Evolutionary conservation across 345 rosid genomes (phyloP).

Genomic region (Geranium brycei): DNA sequence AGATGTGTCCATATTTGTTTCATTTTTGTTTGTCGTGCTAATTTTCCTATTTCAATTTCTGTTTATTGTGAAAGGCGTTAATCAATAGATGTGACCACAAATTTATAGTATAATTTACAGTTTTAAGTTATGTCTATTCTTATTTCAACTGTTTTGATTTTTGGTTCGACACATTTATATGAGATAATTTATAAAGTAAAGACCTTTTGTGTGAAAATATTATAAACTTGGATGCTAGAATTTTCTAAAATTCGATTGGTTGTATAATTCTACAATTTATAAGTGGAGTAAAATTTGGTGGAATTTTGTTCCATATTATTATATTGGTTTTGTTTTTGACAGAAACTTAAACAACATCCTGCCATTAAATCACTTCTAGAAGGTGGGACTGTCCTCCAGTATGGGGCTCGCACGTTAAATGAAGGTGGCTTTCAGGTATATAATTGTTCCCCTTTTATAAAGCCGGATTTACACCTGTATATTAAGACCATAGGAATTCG

Average conservation of each 20-base stretch:
- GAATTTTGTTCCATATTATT: background rate
- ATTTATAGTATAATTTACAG: background rate
- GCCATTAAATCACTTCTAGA: conserved; percentile 64
- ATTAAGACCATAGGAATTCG: background rate
- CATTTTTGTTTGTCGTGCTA: background rate
- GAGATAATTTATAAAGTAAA: background rate
- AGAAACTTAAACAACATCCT: conserved; percentile 95
- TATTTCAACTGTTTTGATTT: background rate
- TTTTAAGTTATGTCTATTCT: background rate
- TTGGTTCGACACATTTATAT: background rate
- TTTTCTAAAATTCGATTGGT: too few relatives aligned
- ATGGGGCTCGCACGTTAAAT: conserved; percentile 91
- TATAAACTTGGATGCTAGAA: background rate
- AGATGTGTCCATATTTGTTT: background rate
- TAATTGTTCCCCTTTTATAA: conserved; percentile 1
- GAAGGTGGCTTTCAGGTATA: conserved; percentile 96
- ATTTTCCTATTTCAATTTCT: background rate
- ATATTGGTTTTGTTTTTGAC: conserved; percentile 8
- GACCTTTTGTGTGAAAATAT: background rate
- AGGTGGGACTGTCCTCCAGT: conserved; percentile 83
- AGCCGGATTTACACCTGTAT: background rate
- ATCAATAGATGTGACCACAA: background rate
- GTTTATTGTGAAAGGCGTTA: background rate
- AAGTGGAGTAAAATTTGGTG: background rate
- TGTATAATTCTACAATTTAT: too few relatives aligned